Evolutionary conservation across 495 filamentous ascomycete genomes (phyloP).

Genomic region (Penicillium chermesinum): DNA sequence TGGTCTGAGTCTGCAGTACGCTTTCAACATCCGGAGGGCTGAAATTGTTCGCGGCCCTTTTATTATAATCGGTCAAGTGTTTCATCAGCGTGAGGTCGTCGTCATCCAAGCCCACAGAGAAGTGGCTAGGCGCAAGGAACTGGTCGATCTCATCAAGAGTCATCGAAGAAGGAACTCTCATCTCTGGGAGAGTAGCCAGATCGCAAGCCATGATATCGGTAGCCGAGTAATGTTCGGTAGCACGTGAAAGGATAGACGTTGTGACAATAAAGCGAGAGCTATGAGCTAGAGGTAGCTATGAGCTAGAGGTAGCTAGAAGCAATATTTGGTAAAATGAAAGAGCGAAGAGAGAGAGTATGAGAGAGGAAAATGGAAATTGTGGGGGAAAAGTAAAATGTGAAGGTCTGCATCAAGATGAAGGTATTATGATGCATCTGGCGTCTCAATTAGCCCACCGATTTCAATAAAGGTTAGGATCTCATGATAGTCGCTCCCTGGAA

Average conservation of each 20-base stretch:
- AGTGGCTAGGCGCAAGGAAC: neutral
- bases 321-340: neutral
- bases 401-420: neutral
- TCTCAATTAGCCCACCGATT: neutral
- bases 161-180: neutral
- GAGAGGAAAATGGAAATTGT: neutral
- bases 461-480: neutral
- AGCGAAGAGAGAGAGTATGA: neutral
- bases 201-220: neutral
- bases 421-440: neutral
- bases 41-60: no score
- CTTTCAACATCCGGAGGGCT: no score
- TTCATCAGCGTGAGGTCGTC: neutral
- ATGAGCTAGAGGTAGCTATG: neutral
- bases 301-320: neutral
- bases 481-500: conserved; percentile 31
- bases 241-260: neutral
- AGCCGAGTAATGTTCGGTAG: neutral
- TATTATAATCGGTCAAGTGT: neutral
- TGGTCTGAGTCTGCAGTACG: neutral
- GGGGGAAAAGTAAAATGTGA: neutral
- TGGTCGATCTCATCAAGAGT: neutral
- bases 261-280: neutral
- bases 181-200: neutral
- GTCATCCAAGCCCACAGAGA: neutral